Percentiles rank a stretch among this genome's conserved stretches.
Evolutionary conservation across 169 alveolate species (phyloP).

Genomic region (Eimeria sp.): DNA sequence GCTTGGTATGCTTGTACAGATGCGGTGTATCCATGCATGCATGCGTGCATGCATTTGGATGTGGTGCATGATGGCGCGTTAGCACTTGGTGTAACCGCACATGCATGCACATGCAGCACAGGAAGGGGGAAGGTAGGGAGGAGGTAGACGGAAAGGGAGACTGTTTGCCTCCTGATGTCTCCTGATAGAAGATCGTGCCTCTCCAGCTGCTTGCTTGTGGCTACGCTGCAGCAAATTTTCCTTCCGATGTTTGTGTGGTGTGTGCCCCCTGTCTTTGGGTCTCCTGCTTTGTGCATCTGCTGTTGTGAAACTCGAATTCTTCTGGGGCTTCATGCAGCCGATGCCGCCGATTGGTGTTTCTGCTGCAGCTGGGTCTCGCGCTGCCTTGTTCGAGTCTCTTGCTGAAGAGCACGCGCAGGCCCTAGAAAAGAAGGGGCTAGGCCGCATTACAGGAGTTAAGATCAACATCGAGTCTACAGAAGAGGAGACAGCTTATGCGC

Average conservation of each 20-base stretch:
- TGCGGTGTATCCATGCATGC: not conserved
- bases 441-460: slow-evolving; percentile 73
- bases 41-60: not conserved
- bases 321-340: not conserved
- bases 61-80: no score
- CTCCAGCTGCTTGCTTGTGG: not conserved
- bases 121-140: not conserved
- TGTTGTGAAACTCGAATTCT: no score
- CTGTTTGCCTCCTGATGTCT: not conserved
- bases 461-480: slow-evolving; percentile 14
- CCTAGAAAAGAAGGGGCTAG: slow-evolving; percentile 63
- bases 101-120: no score
- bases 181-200: not conserved
- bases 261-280: not conserved
- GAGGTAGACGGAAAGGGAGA: not conserved
- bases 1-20: not conserved
- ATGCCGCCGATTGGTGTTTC: not conserved
- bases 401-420: slow-evolving; percentile 64
- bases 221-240: not conserved
- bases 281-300: not conserved
- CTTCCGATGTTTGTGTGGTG: not conserved
- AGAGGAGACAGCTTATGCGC: slow-evolving; percentile 38
- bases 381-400: slow-evolving; percentile 46
- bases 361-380: slow-evolving; percentile 19
- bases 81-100: no score